Conservation (phyloP, 2,329 filamentous ascomycete species). For the Hortaea sp. region DNA sequence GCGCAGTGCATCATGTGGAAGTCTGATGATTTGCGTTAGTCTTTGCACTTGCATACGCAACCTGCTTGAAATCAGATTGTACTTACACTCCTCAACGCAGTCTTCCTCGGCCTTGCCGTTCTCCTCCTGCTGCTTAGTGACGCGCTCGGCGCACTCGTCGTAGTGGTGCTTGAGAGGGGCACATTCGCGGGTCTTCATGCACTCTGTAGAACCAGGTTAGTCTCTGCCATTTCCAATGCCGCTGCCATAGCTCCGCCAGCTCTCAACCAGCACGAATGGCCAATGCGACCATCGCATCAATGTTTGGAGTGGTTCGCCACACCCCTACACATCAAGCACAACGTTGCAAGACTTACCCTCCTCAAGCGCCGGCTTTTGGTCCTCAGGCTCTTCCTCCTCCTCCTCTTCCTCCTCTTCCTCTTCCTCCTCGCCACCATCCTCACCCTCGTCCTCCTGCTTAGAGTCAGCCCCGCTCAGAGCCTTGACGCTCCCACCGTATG, state of each 20-base stretch:
- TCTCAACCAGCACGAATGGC: no score
- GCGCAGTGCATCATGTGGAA: constrained; percentile 99
- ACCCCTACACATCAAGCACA: no score
- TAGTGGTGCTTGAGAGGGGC: constrained; percentile 91
- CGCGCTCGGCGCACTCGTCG: constrained; percentile 94
- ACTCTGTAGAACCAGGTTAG: constrained; percentile 51
- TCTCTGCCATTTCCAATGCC: neutral
- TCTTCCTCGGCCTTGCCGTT: constrained; percentile 76
- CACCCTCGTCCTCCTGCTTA: constrained; percentile 43
- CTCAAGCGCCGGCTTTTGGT: constrained; percentile 79
- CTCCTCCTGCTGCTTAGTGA: constrained; percentile 61
- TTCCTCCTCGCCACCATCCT: constrained; percentile 52
- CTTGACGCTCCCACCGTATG: constrained; percentile 20
- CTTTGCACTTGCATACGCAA: constrained; percentile 98
- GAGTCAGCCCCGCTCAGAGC: constrained; percentile 33
- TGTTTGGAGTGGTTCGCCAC: no score
- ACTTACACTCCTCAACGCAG: constrained; percentile 98
- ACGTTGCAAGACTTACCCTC: constrained; percentile 58
- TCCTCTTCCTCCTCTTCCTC: constrained; percentile 73
- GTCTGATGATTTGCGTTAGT: constrained; percentile 45
- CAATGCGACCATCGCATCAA: no score
- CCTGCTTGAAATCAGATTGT: constrained; percentile 53
- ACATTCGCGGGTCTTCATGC: constrained; percentile 77
- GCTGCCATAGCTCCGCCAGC: neutral
- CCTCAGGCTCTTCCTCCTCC: constrained; percentile 70